Conservation (phyloP, 1,139 yeast species). For the Hemisphaericaspora xylanilytica region DNA sequence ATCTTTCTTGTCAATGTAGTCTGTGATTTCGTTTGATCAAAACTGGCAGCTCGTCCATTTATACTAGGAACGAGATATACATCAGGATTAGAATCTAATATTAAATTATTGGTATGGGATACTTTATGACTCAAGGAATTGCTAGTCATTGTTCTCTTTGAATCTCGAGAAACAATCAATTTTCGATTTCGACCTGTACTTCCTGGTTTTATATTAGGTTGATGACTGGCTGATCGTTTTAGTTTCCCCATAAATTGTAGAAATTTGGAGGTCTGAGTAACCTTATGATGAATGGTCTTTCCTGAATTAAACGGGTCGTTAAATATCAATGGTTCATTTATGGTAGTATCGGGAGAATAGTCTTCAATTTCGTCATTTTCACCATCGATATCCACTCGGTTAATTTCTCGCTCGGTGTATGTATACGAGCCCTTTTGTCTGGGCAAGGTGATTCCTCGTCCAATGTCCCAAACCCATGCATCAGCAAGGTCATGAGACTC, state of each 20-base stretch:
- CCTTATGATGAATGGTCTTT: conserved; percentile 1
- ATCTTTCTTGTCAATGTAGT: conserved; percentile 29
- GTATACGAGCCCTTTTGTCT: not conserved
- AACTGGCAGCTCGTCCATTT: conserved; percentile 16
- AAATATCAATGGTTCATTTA: conserved; percentile 1
- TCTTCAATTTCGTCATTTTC: conserved; percentile 12
- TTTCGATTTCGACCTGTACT: not conserved
- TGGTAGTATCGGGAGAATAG: conserved; percentile 1
- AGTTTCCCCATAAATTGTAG: not conserved
- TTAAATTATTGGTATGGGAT: not conserved
- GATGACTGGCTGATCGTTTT: not conserved
- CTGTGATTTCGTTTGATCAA: conserved; percentile 40
- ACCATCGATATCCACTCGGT: conserved; percentile 5
- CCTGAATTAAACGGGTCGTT: conserved; percentile 11
- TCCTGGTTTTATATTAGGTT: no score
- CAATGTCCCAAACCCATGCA: not conserved
- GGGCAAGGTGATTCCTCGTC: not conserved
- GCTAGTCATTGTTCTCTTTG: not conserved
- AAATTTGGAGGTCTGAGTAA: not conserved
- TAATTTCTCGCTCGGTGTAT: not conserved
- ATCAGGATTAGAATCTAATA: no score
- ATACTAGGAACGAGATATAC: not conserved
- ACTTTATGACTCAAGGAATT: not conserved
- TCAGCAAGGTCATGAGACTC: no score
- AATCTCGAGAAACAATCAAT: not conserved